These are phyloP conservation scores for Coelastrella sp. DNA, from an alignment of 139 green algal genomes.

Conservation along the genomic window DNA sequence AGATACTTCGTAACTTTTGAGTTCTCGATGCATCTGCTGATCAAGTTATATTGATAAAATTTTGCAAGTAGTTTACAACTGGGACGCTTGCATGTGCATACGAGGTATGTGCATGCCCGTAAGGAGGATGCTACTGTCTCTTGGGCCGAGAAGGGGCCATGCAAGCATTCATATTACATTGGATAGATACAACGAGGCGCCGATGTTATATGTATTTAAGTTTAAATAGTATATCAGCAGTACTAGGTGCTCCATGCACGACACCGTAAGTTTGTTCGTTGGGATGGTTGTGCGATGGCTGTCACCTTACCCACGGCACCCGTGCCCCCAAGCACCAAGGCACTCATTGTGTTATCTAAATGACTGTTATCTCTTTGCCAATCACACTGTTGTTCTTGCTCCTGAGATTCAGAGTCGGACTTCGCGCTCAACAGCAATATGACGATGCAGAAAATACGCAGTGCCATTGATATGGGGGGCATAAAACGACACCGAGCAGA, in stretches of 20 bases:
- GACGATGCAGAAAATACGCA: neutral
- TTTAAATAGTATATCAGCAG: no score
- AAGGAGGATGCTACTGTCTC: no score
- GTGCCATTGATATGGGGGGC: no score
- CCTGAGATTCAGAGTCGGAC: neutral
- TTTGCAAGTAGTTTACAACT: no score
- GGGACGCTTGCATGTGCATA: no score
- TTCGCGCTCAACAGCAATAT: neutral
- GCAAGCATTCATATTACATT: no score
- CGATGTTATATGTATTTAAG: no score
- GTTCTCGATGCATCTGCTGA: neutral
- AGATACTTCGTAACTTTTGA: neutral
- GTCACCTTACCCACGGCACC: constrained; percentile 6
- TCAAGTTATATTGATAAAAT: neutral
- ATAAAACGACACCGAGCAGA: no score
- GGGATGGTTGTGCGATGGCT: neutral
- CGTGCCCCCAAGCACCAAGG: neutral
- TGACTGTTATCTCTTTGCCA: neutral
- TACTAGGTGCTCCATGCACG: neutral
- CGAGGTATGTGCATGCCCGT: no score
- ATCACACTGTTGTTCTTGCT: neutral
- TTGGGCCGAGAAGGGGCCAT: no score
- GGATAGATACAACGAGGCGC: no score
- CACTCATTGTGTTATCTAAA: neutral
- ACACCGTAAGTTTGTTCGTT: neutral